A percentile compares a stretch with the other conserved stretches of the same genome.
Evolutionary conservation across 306 rosid species (phyloP).

Genomic region (Castanospermum australe): DNA sequence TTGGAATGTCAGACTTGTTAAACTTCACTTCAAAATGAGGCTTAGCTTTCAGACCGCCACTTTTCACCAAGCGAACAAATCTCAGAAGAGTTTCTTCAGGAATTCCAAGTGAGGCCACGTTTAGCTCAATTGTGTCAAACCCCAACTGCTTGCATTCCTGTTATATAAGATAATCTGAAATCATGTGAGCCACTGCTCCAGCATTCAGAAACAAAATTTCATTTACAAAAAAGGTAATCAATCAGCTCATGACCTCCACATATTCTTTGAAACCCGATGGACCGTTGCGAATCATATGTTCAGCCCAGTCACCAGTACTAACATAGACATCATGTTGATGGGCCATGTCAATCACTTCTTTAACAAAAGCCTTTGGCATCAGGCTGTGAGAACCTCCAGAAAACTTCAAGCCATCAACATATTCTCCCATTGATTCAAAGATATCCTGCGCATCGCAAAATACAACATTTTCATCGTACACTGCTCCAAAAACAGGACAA

Average conservation of each 20-base stretch:
- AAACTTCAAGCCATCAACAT: constrained; percentile 87
- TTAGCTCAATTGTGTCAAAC: constrained; percentile 78
- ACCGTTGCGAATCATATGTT: constrained; percentile 62
- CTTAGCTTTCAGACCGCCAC: constrained; percentile 72
- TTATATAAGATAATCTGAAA: neutral
- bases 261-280: constrained; percentile 74
- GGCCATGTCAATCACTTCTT: constrained; percentile 75
- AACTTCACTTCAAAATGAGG: constrained; percentile 78
- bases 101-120: constrained; percentile 65
- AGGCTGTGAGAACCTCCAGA: constrained; percentile 84
- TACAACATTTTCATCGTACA: neutral
- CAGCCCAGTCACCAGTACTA: constrained; percentile 95
- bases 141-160: constrained; percentile 93
- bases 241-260: constrained; percentile 60
- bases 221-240: neutral
- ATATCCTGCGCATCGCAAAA: constrained; percentile 53
- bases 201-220: neutral
- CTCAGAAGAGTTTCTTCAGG: constrained; percentile 88
- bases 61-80: constrained; percentile 76
- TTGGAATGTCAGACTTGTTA: constrained; percentile 78
- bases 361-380: constrained; percentile 66
- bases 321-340: constrained; percentile 81
- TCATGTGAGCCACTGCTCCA: neutral
- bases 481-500: neutral
- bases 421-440: constrained; percentile 76